phyloP scores from a whole-genome alignment of 768 basidiomycete species.

The Termitomyces sp. region DNA sequence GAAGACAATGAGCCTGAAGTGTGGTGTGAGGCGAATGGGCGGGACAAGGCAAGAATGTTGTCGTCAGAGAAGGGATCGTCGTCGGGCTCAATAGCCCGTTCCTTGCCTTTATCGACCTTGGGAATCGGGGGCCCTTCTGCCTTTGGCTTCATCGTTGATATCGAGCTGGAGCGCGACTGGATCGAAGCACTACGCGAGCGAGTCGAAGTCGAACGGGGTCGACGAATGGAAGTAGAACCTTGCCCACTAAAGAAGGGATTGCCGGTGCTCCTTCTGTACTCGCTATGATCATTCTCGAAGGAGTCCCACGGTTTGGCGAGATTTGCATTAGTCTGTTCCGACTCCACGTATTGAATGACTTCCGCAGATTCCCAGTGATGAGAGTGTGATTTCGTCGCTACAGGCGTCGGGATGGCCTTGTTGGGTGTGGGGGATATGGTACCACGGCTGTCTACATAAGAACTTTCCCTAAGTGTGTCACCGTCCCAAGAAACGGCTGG shows the following conservation, averaged over 20 bases:
- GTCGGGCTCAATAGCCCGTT: conserved; percentile 8
- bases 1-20: conserved; percentile 30
- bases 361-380: conserved; percentile 73
- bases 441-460: conserved; percentile 34
- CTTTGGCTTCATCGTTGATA: conserved; percentile 15
- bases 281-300: conserved; percentile 18
- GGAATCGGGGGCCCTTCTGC: conserved; percentile 1
- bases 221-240: conserved; percentile 15
- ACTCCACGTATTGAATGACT: conserved; percentile 41
- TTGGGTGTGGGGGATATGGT: conserved; percentile 45
- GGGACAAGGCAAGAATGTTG: conserved; percentile 23
- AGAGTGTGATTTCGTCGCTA: conserved; percentile 38
- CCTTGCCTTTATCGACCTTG: conserved; percentile 21
- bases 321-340: conserved; percentile 22
- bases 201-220: conserved; percentile 35
- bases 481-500: conserved; percentile 50
- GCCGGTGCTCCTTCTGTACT: conserved; percentile 31
- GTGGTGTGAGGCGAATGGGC: conserved; percentile 25
- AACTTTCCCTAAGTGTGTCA: conserved; percentile 41
- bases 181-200: conserved; percentile 26
- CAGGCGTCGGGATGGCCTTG: conserved; percentile 59
- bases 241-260: conserved; percentile 37
- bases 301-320: conserved; percentile 10
- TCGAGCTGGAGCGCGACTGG: conserved; percentile 35
- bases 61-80: conserved; percentile 38